Evolutionary conservation across 1,139 yeast species (phyloP), one percentile per base, ranked within the genome.

Genomic region (Yamadazyma kanchanaburiensis): DNA sequence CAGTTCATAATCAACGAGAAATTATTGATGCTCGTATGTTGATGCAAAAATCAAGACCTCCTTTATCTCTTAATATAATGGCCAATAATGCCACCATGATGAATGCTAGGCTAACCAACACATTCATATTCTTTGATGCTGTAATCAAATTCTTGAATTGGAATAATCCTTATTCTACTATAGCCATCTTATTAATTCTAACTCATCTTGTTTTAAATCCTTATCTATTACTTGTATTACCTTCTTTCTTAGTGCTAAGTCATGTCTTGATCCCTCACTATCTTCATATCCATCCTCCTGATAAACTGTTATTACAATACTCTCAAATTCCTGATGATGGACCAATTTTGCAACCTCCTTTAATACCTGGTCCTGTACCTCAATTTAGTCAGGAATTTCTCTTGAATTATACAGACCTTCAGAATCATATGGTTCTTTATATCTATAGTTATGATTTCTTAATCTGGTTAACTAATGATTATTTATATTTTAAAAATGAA

Each of bases 401-500:
- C 16, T 55, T 87, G 38, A 87, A 87, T 51, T 62, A 85, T 44
- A 85, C 94, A 1, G 96, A 87, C 57, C 64, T 87, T 33, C 96
- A 87, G 49, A 87, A 87, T 52, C 81, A 79, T 44, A 81, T 84
- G 87, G 53, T 79, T n/a, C 51, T 79, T 12, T 85, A 80, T 48
- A 77, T 82, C 8, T 54, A 60, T n/a, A 57, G 65, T 0, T 86
- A 80, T 66, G 94, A 87, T 54, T 63, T 66, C 21, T 35, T 74
- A 5, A 60, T 68, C 15, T 58, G 67, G 49, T 37, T 74, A 28
- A 62, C 84, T 16, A 57, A 62, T 16, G 77, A 75, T 38, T 77
- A 80, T 49, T 75, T 84, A 2, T 81, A 72, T 50, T 87, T 80
- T 51, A 67, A 69, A 37, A 77, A 81, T 48, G 89, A 81, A 45